These are phyloP conservation scores for Chytriomyces confervae DNA, from an alignment of 192 early-diverging fungal species.

Conservation along the genomic window DNA sequence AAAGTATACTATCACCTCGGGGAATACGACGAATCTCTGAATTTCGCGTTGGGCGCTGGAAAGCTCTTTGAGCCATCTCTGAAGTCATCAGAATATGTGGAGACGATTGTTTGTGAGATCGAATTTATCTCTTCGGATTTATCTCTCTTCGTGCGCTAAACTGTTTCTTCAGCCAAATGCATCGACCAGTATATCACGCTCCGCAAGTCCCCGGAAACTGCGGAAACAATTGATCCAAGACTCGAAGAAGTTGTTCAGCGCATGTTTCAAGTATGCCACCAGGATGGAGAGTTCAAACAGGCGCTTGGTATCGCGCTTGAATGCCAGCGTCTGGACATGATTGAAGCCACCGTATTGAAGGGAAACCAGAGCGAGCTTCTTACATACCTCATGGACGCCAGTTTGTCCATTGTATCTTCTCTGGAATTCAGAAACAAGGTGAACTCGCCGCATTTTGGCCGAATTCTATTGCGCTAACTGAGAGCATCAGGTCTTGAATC, in stretches of 20 bases:
- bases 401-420: conserved; percentile 84
- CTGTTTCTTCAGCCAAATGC: conserved; percentile 69
- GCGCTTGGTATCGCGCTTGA: conserved; percentile 97
- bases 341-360: conserved; percentile 81
- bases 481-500: conserved; percentile 62
- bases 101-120: conserved; percentile 88
- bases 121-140: background rate
- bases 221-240: conserved; percentile 71
- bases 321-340: conserved; percentile 84
- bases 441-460: background rate
- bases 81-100: conserved; percentile 85
- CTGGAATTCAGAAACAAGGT: conserved; percentile 84
- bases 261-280: conserved; percentile 93
- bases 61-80: conserved; percentile 79
- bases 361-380: conserved; percentile 69
- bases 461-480: background rate
- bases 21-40: conserved; percentile 93
- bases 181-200: conserved; percentile 95
- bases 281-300: conserved; percentile 85
- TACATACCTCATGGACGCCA: conserved; percentile 82
- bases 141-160: conserved; percentile 22
- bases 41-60: conserved; percentile 94
- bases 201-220: conserved; percentile 53
- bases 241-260: conserved; percentile 90
- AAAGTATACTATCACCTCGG: conserved; percentile 99